phyloP scores from a whole-genome alignment of 441 rosid species.

The Mallotus repandus region DNA sequence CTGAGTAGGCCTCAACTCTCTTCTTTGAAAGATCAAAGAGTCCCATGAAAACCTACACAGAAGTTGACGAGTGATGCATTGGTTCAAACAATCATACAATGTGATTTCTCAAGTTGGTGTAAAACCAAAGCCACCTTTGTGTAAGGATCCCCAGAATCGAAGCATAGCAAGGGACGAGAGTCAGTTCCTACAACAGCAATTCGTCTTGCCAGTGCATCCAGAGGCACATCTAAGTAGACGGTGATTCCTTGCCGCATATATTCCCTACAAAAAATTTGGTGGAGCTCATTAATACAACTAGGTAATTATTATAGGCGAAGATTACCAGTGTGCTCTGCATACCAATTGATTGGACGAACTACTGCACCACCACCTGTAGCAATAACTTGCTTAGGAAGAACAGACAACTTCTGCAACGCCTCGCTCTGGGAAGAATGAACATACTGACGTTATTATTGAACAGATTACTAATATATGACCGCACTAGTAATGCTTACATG shows the following conservation, averaged over 20 bases:
- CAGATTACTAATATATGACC: too few relatives aligned
- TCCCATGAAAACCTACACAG: slow-evolving; percentile 38
- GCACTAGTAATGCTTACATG: background rate
- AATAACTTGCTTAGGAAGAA: slow-evolving; percentile 38
- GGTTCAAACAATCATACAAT: background rate
- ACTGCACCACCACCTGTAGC: slow-evolving; percentile 57
- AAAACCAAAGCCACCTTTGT: slow-evolving; percentile 32
- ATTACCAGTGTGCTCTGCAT: slow-evolving; percentile 1
- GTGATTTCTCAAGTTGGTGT: background rate
- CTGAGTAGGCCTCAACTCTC: slow-evolving; percentile 36
- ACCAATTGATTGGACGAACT: slow-evolving; percentile 46
- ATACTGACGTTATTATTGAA: background rate
- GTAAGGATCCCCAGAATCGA: slow-evolving; percentile 40
- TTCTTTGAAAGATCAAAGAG: slow-evolving; percentile 38
- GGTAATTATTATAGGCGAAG: background rate
- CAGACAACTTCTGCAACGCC: slow-evolving; percentile 39
- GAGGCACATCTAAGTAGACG: slow-evolving; percentile 41
- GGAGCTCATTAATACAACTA: background rate
- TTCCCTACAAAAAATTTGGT: slow-evolving; percentile 26
- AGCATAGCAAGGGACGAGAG: slow-evolving; percentile 39
- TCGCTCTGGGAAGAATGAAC: slow-evolving; percentile 30
- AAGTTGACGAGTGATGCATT: background rate
- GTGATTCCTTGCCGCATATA: slow-evolving; percentile 41
- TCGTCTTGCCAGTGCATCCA: slow-evolving; percentile 48
- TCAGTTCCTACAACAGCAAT: slow-evolving; percentile 48